Evolutionary conservation across 208 protist genomes (phyloP), one percentile per base, ranked within the genome.

Genomic region (Trypanosoma cruzi): DNA sequence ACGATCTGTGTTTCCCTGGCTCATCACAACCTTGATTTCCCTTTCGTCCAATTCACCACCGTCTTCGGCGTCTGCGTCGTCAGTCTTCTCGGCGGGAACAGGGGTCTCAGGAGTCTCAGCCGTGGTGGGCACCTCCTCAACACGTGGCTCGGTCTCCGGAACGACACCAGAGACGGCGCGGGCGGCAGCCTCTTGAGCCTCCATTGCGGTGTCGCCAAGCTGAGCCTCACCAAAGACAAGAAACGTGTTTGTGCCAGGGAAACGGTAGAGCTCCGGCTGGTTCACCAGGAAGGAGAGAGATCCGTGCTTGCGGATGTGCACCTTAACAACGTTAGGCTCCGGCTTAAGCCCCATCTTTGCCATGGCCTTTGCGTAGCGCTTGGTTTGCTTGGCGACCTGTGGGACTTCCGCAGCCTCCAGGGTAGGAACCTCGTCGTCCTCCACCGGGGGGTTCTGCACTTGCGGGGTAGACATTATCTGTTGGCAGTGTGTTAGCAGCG

Each of bases 221-320:
- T 98, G 97, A 28, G 95, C 90, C 81, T 99, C 97, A 72, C 98
- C 98, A 73, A 99, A 99, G 85, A 99, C 90, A 63, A 99, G 86
- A 81, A 98, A 99, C 44, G 97, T 99, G 85, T 99, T 98, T 34
- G 91, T 95, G 64, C 81, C 85, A 22, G 96, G 85, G 74, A 90
- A 92, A 83, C 97, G 98, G 95, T 96, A 99, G 42, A 99, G 97
- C 82, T 99, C 98, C 31, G 98, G 98, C 72, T 95, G 73, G 77
- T 76, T 57, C 80, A 99, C 94, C 55, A 93, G 84, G 76, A 99
- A 98, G 68, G 95, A 84, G 62, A 98, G 84, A 24, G 92, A 66
- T 40, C 82, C 85, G 44, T 68, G 74, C 86, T 98, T 98, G 85
- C 92, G 93, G 49, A 99, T 89, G 61, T 94, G 97, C 29, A 99